Evolutionary conservation across 768 basidiomycete genomes (phyloP).

Genomic region (Wakefieldia striispora): DNA sequence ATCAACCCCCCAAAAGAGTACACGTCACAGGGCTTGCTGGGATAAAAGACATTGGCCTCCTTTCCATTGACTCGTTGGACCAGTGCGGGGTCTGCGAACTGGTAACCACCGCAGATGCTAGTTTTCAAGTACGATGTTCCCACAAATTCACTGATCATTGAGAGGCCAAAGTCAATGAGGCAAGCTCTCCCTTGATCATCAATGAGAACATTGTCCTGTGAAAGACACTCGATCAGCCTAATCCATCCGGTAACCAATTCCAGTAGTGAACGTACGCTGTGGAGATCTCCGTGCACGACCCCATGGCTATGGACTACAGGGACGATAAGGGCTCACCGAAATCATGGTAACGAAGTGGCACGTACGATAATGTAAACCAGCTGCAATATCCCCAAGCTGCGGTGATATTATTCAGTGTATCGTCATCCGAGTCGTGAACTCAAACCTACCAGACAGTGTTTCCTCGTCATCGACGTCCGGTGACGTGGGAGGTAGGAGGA

Average conservation of each 20-base stretch:
- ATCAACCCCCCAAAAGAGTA: conserved; percentile 38
- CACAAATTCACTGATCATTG: conserved; percentile 23
- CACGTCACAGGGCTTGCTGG: conserved; percentile 22
- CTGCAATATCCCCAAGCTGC: conserved; percentile 20
- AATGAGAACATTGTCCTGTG: conserved; percentile 43
- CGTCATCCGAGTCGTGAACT: not conserved
- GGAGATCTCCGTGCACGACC: conserved; percentile 37
- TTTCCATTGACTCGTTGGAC: conserved; percentile 2
- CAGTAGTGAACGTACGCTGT: conserved; percentile 27
- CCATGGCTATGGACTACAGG: conserved; percentile 19
- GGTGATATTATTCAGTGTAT: not conserved
- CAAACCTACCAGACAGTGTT: conserved; percentile 14
- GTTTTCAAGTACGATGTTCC: conserved; percentile 33
- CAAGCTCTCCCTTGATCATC: conserved; percentile 38
- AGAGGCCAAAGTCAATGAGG: conserved; percentile 49
- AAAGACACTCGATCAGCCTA: not conserved
- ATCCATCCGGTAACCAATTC: not conserved
- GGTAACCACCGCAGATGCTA: conserved; percentile 36
- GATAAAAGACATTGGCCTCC: conserved; percentile 1
- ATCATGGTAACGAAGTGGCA: not conserved
- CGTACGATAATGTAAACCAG: conserved; percentile 26
- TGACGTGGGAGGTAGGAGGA: conserved; percentile 15
- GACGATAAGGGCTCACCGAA: not conserved
- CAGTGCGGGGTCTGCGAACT: conserved; percentile 45
- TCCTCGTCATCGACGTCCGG: not conserved